Conservation (phyloP, 768 basidiomycete genomes). For the Tephrocybe sp. region DNA sequence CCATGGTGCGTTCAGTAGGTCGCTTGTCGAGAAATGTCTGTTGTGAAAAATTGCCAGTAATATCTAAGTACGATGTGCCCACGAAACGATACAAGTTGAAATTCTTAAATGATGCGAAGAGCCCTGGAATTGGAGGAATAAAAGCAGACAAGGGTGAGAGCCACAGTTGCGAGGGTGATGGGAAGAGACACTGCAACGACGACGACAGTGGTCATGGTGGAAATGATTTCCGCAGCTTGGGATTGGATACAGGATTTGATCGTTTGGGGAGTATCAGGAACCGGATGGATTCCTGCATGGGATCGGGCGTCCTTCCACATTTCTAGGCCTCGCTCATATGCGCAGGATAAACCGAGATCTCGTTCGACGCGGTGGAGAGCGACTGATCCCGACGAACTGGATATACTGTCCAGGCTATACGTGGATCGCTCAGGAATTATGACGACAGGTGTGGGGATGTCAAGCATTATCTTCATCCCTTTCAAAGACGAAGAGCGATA, state of each 20-base stretch:
- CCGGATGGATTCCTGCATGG: conserved; percentile 1
- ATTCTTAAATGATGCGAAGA: conserved; percentile 5
- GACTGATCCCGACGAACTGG: neutral
- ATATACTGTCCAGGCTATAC: neutral
- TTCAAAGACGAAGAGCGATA: conserved; percentile 9
- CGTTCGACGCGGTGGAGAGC: conserved; percentile 24
- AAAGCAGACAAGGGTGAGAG: conserved; percentile 35
- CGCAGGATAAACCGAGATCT: conserved; percentile 32
- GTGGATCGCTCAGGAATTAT: conserved; percentile 15
- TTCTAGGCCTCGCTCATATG: conserved; percentile 25
- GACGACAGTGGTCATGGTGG: conserved; percentile 23
- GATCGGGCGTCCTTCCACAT: conserved; percentile 4
- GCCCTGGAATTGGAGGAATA: conserved; percentile 8
- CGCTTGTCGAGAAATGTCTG: too few species aligned
- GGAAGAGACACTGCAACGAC: conserved; percentile 32
- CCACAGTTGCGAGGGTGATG: conserved; percentile 34
- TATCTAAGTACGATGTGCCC: too few species aligned
- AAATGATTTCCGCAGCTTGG: conserved; percentile 16
- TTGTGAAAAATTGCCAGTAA: too few species aligned
- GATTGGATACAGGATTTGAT: conserved; percentile 3
- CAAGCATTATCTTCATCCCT: conserved; percentile 13
- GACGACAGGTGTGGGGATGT: conserved; percentile 17
- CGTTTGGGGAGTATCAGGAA: neutral
- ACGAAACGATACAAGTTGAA: too few species aligned
- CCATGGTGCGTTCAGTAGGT: too few species aligned